phyloP scores from a whole-genome alignment of 192 early-diverging fungal species.

The Podila epigama region DNA sequence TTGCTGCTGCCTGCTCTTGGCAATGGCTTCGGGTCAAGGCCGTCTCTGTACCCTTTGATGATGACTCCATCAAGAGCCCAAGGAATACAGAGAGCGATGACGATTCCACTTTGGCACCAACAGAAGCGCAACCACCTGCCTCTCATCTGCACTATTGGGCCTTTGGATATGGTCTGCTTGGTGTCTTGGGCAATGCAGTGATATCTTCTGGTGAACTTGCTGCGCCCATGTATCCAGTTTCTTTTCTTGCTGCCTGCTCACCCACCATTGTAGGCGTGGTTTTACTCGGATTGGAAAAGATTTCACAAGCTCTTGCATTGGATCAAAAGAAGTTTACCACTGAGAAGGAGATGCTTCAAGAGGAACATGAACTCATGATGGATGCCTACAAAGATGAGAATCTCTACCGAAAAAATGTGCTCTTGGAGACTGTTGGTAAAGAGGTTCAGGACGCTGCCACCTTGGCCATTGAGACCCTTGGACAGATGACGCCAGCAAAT shows the following conservation, averaged over 20 bases:
- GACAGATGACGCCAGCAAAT: conserved; percentile 57
- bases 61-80: neutral
- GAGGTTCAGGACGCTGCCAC: conserved; percentile 58
- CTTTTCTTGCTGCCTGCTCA: conserved; percentile 16
- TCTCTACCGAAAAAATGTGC: conserved; percentile 23
- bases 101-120: neutral
- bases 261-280: conserved; percentile 16
- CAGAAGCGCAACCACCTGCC: neutral
- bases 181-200: conserved; percentile 9
- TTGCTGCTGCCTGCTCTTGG: conserved; percentile 29
- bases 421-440: conserved; percentile 48
- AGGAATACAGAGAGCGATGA: neutral
- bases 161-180: conserved; percentile 29
- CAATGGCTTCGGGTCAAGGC: conserved; percentile 30
- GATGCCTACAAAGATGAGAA: conserved; percentile 30
- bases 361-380: conserved; percentile 18
- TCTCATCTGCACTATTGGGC: conserved; percentile 9
- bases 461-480: conserved; percentile 55
- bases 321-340: conserved; percentile 5
- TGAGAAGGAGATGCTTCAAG: conserved; percentile 24
- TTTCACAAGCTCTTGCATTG: conserved; percentile 7
- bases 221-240: conserved; percentile 11
- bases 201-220: neutral
- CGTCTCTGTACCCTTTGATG: neutral
- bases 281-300: conserved; percentile 19